Conservation (phyloP, 768 basidiomycete species). For the Tricholomella constricta region DNA sequence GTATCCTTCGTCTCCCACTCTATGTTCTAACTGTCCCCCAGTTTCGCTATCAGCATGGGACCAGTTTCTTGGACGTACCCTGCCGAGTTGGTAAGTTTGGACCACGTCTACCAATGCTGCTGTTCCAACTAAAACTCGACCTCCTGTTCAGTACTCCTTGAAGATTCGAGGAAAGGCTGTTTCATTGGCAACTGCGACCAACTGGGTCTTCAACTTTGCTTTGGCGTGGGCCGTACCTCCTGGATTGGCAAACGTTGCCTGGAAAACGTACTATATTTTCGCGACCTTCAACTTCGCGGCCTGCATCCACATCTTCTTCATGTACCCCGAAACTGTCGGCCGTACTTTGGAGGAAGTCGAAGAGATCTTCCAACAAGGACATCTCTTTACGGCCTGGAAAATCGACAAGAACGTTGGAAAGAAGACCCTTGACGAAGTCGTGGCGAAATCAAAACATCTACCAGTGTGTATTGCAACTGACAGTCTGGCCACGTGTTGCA, state of each 20-base stretch:
- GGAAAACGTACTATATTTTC: slow-evolving; percentile 79
- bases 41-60: slow-evolving; percentile 76
- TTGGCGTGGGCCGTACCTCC: slow-evolving; percentile 79
- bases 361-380: slow-evolving; percentile 71
- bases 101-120: no score
- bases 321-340: slow-evolving; percentile 78
- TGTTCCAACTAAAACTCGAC: background rate
- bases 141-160: slow-evolving; percentile 46
- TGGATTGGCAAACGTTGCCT: slow-evolving; percentile 63
- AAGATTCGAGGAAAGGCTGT: slow-evolving; percentile 66
- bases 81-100: slow-evolving; percentile 54
- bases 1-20: background rate
- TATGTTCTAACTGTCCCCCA: slow-evolving; percentile 9
- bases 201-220: slow-evolving; percentile 74
- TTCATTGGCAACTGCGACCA: slow-evolving; percentile 52
- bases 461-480: slow-evolving; percentile 2
- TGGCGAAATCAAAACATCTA: slow-evolving; percentile 27
- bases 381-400: slow-evolving; percentile 72
- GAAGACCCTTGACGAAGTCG: slow-evolving; percentile 58
- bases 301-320: slow-evolving; percentile 72
- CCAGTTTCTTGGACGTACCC: slow-evolving; percentile 77
- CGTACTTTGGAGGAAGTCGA: slow-evolving; percentile 79
- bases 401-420: slow-evolving; percentile 61
- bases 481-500: background rate
- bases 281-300: slow-evolving; percentile 76